These are phyloP conservation scores for Xylaria sp. DNA, from an alignment of 2,329 filamentous ascomycete genomes.

Conservation along the genomic window DNA sequence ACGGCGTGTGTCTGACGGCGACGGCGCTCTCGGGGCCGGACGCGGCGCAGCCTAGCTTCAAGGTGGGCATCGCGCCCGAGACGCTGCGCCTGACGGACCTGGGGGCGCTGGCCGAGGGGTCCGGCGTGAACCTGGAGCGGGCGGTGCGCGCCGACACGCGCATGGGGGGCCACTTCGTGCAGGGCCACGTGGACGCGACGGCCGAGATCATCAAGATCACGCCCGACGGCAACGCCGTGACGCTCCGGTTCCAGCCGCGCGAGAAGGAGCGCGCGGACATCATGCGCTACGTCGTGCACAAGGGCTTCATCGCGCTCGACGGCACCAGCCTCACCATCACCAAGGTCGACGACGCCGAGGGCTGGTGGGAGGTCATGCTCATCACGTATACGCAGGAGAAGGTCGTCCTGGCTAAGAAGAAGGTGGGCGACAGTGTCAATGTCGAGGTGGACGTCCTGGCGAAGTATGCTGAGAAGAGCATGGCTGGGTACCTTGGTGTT, in stretches of 20 bases:
- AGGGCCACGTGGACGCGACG: slow-evolving; percentile 94
- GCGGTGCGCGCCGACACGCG: slow-evolving; percentile 90
- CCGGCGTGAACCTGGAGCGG: slow-evolving; percentile 89
- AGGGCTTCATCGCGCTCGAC: slow-evolving; percentile 94
- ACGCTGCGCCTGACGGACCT: slow-evolving; percentile 96
- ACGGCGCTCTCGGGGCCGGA: slow-evolving; percentile 65
- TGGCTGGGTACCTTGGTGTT: slow-evolving; percentile 76
- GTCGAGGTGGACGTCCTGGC: slow-evolving; percentile 90
- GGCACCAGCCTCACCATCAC: slow-evolving; percentile 95
- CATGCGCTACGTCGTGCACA: slow-evolving; percentile 90
- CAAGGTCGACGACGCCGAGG: slow-evolving; percentile 78
- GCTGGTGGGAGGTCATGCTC: slow-evolving; percentile 97
- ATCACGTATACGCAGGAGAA: slow-evolving; percentile 96
- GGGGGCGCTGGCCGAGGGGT: slow-evolving; percentile 73
- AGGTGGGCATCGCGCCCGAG: slow-evolving; percentile 93
- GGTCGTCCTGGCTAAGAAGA: slow-evolving; percentile 83
- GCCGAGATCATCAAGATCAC: slow-evolving; percentile 78
- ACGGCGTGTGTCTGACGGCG: slow-evolving; percentile 95
- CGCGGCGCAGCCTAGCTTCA: slow-evolving; percentile 67
- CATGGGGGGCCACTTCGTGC: slow-evolving; percentile 98
- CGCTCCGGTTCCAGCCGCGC: slow-evolving; percentile 81
- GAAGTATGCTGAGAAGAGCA: slow-evolving; percentile 90
- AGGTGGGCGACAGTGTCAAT: slow-evolving; percentile 83
- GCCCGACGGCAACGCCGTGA: slow-evolving; percentile 89
- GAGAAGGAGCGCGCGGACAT: slow-evolving; percentile 54